Evolutionary conservation across 768 basidiomycete genomes (phyloP).

Genomic region (Psilocybe cyanescens): DNA sequence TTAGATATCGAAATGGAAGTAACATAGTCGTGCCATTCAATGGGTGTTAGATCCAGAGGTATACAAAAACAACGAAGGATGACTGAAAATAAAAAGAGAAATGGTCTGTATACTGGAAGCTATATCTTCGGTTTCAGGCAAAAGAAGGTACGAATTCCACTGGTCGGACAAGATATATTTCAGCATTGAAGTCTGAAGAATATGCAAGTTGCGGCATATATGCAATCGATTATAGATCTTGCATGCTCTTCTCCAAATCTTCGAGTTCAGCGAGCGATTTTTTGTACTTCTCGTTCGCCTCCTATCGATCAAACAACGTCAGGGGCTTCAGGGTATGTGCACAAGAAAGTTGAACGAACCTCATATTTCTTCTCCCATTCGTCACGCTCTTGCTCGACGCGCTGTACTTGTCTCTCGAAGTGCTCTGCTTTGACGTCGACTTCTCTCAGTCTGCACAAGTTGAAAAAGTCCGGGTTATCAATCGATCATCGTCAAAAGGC

Average conservation of each 20-base stretch:
- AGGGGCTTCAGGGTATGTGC: conserved; percentile 10
- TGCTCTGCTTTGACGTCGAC: conserved; percentile 99
- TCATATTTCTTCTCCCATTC: conserved; percentile 94
- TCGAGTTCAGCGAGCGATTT: conserved; percentile 80
- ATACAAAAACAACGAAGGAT: conserved; percentile 20
- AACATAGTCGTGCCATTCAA: conserved; percentile 15
- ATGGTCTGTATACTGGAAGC: conserved; percentile 6
- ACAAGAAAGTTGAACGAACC: conserved; percentile 47
- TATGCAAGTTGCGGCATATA: not conserved
- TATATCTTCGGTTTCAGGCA: not conserved
- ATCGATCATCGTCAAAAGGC: conserved; percentile 6
- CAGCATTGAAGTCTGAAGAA: not conserved
- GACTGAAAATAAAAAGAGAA: conserved; percentile 11
- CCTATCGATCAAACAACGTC: conserved; percentile 45
- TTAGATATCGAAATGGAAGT: not conserved
- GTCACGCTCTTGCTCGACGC: conserved; percentile 91
- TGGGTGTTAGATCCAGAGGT: conserved; percentile 18
- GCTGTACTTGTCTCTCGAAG: conserved; percentile 89
- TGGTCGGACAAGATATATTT: not conserved
- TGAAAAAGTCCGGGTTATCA: conserved; percentile 10
- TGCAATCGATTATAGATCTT: conserved; percentile 51
- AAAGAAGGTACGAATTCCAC: not conserved
- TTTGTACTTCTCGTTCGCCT: conserved; percentile 70
- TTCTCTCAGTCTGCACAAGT: conserved; percentile 74
- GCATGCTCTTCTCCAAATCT: conserved; percentile 80